Evolutionary conservation across 169 alveolate species (phyloP), one percentile per base, ranked within the genome.

Genomic region (Plasmodium relictum): DNA sequence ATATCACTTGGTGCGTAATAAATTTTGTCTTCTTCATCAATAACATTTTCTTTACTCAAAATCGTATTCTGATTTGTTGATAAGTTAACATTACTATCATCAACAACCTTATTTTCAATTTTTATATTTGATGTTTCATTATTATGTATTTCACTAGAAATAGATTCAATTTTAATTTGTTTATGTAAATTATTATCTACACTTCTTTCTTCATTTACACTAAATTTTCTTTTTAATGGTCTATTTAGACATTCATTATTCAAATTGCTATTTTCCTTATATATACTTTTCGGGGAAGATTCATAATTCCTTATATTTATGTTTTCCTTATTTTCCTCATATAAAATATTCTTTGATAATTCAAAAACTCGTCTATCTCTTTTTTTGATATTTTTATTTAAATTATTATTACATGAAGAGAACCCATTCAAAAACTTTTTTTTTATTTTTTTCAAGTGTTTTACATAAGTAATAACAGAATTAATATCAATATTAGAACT

Each of bases 1-100:
- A 74, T 59, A 50, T 74, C 58, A 44, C 70, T 74, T 12, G 88
- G 88, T 31, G 88, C 88, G 45, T 74, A 74, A 20, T 58, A 74
- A 58, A 74, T 56, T 20, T 74, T 74, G 26, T 73, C 72, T 2
- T 73, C 87, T 6, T 42, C 62, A 14, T 74, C 83, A 9, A 20
- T 50, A 10, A 18, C 39, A 10, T 59, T 39, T 14, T 74, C 63
- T 2, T 24, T 56, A 58, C 69, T 22, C 4, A 37, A 12, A 26
- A 4, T 24, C 48, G 24, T 45, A 31, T 48, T 20, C 2, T n/a
- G 4, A 56, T 7, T 42, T n/a, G 10, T 1, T 6, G 12, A 2
- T 9, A 14, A 48, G 52, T 39, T n/a, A 50, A 14, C 3, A 20
- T 52, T 24, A 56, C 12, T 0, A 8, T 58, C 1, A 0, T 14